Evolutionary conservation across 176 grass and related monocot species (phyloP), one percentile per base, ranked within the genome.

Genomic region (Saccharum spontaneum): DNA sequence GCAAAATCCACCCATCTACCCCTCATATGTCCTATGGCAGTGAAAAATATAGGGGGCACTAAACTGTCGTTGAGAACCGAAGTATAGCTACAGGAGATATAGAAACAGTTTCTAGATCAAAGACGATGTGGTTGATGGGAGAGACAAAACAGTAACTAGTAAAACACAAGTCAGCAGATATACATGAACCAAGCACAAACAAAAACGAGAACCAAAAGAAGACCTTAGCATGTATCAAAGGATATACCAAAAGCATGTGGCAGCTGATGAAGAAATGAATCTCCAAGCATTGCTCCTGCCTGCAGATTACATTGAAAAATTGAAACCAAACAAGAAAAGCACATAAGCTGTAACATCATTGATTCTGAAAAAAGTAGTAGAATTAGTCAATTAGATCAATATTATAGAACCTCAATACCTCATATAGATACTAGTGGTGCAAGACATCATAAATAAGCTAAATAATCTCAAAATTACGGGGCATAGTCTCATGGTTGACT

Each of bases 231-330:
- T 71, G 37, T 73, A 37, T 71, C 37, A 81, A 43, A 38, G 49
- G 37, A 43, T 75, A 81, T 99, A 99, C 97, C 97, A 96, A 99
- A 96, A 79, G 97, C 97, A 73, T 99, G 97, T 22, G 97, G 97
- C 31, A 99, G 65, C 87, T 99, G 97, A 91, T 99, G 97, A 91
- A 99, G 90, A 94, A 99, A 99, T 64, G 97, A 94, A 91, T 99
- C 97, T 63, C 97, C 97, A 81, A 99, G 87, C 97, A 99, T 99
- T 77, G 97, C 97, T 79, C 97, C 97, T 79, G 97, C 97, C 97
- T 99, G 85, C 37, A 95, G 72, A 62, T 62, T 26, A 26, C 23
- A 26, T 26, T 62, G n/a, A 71, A 76, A 87, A 61, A 73, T 79
- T 20, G 82, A 78, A 78, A 49, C 16, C 50, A 78, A 73, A 55